These are phyloP conservation scores for Podila minutissima DNA, from an alignment of 192 early-diverging fungal species.

Conservation along the genomic window DNA sequence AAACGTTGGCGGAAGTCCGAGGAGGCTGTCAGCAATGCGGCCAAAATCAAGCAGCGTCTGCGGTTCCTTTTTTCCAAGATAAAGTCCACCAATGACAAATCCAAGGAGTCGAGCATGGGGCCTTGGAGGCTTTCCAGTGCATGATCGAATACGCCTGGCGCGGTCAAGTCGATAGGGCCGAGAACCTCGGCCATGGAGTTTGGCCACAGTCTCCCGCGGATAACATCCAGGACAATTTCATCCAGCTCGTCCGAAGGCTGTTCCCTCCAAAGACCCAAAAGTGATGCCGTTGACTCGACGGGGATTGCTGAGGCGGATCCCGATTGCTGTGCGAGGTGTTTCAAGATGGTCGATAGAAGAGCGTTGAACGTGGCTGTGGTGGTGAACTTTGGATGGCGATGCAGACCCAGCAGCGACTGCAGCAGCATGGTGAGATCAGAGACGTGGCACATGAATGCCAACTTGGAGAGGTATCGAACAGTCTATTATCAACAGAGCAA, in stretches of 20 bases:
- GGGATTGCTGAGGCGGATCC: conserved; percentile 29
- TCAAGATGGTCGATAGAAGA: conserved; percentile 29
- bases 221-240: conserved; percentile 30
- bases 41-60: conserved; percentile 33
- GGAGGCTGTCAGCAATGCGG: conserved; percentile 19
- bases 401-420: conserved; percentile 22
- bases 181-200: conserved; percentile 27
- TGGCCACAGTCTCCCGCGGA: conserved; percentile 27
- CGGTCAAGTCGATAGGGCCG: conserved; percentile 16
- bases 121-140: conserved; percentile 21
- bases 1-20: conserved; percentile 21
- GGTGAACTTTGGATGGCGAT: conserved; percentile 24
- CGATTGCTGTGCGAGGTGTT: conserved; percentile 19
- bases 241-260: conserved; percentile 49
- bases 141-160: conserved; percentile 26
- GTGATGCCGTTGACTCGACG: conserved; percentile 16
- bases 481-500: conserved; percentile 10
- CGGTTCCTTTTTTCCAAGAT: conserved; percentile 15
- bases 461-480: conserved; percentile 23
- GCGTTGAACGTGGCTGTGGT: conserved; percentile 32
- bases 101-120: conserved; percentile 1
- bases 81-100: conserved; percentile 36
- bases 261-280: conserved; percentile 39
- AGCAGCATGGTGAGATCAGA: conserved; percentile 34
- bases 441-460: conserved; percentile 26